Evolutionary conservation across 2,329 filamentous ascomycete genomes (phyloP).

Genomic region (Chaetomium olivaceum): DNA sequence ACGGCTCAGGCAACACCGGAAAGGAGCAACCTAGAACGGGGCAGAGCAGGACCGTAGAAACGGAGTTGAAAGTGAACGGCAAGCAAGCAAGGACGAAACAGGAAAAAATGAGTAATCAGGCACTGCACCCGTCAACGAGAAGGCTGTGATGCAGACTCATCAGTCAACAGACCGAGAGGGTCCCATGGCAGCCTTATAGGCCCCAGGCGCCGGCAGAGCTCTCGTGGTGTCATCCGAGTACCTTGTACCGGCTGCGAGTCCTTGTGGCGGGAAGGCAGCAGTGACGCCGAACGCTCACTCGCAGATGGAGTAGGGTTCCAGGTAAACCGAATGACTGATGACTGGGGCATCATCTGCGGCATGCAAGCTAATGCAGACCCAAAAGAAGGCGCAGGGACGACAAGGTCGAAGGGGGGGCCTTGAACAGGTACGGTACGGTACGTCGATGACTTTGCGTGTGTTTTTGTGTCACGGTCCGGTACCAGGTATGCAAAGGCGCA

Average conservation of each 20-base stretch:
- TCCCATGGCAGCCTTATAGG: slow-evolving; percentile 57
- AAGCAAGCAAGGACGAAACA: slow-evolving; percentile 32
- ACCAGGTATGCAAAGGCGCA: slow-evolving; percentile 28
- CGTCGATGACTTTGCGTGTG: not conserved
- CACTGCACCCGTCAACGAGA: slow-evolving; percentile 30
- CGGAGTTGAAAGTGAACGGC: slow-evolving; percentile 31
- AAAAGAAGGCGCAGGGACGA: slow-evolving; percentile 32
- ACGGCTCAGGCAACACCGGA: slow-evolving; percentile 21
- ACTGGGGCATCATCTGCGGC: slow-evolving; percentile 28
- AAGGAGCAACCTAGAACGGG: slow-evolving; percentile 16
- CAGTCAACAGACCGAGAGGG: slow-evolving; percentile 39
- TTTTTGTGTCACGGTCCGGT: slow-evolving; percentile 21
- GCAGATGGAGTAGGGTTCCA: slow-evolving; percentile 22
- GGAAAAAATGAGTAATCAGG: slow-evolving; percentile 35
- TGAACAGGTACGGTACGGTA: slow-evolving; percentile 16
- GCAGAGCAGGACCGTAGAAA: slow-evolving; percentile 25
- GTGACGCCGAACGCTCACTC: slow-evolving; percentile 27
- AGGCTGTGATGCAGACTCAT: slow-evolving; percentile 33
- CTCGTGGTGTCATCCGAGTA: slow-evolving; percentile 34
- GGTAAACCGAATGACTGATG: slow-evolving; percentile 24
- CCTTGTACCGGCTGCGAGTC: slow-evolving; percentile 29
- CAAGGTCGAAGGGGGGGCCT: slow-evolving; percentile 12
- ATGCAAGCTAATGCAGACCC: slow-evolving; percentile 34
- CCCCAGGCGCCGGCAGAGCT: slow-evolving; percentile 41
- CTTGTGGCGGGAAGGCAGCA: slow-evolving; percentile 34